Conservation (phyloP, 2,329 filamentous ascomycete species). For the Xylaria sp. region DNA sequence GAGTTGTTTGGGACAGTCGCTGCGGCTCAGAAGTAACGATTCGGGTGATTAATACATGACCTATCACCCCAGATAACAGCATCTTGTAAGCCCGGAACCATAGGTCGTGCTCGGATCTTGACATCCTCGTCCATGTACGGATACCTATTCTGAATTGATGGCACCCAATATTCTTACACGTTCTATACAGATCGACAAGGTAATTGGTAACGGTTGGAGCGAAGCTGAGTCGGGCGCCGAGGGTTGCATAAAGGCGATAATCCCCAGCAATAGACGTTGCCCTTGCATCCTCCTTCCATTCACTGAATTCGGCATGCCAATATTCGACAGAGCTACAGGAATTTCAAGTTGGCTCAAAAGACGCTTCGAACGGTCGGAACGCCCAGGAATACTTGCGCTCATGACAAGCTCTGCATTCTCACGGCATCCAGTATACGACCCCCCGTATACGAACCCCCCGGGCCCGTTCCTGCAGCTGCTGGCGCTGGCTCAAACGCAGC, state of each 20-base stretch:
- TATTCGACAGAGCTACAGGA: neutral
- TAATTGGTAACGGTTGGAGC: constrained; percentile 12
- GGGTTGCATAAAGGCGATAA: constrained; percentile 39
- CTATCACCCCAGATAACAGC: neutral
- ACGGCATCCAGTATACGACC: neutral
- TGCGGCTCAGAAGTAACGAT: constrained; percentile 17
- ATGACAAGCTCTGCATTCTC: neutral
- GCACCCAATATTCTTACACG: constrained; percentile 4
- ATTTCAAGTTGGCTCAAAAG: neutral
- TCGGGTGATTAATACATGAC: neutral
- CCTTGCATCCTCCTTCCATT: constrained; percentile 1
- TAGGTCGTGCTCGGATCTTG: constrained; percentile 10
- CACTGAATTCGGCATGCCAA: constrained; percentile 5
- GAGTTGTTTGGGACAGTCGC: neutral
- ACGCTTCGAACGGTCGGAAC: neutral
- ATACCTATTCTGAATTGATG: neutral
- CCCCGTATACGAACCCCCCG: neutral
- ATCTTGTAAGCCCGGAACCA: neutral
- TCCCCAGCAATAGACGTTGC: constrained; percentile 28
- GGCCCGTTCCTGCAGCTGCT: neutral
- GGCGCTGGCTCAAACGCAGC: neutral
- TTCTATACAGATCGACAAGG: constrained; percentile 7
- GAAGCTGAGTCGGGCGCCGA: constrained; percentile 39
- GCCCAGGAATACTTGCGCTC: neutral
- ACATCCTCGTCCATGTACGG: neutral